These are phyloP conservation scores for Chytriomyces hyalinus DNA, from an alignment of 192 early-diverging fungal species.

Conservation along the genomic window DNA sequence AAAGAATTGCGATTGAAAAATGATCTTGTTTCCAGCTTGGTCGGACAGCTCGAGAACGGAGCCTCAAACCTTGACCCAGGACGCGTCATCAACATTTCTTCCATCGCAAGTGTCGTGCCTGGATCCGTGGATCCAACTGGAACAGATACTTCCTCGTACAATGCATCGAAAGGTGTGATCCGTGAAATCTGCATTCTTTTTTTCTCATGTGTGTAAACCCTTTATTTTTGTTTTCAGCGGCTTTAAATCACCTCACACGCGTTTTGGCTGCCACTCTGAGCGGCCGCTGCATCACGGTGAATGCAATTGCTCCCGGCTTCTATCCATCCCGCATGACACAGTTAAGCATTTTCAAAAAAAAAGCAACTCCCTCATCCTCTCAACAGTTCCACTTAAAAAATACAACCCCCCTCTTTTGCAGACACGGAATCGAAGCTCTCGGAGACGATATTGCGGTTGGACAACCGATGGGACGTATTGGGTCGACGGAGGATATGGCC, in stretches of 20 bases:
- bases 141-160: slow-evolving; percentile 54
- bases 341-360: slow-evolving; percentile 60
- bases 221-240: slow-evolving; percentile 34
- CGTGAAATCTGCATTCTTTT: slow-evolving; percentile 5
- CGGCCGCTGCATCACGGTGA: slow-evolving; percentile 45
- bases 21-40: slow-evolving; percentile 25
- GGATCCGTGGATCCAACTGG: slow-evolving; percentile 45
- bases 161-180: slow-evolving; percentile 3
- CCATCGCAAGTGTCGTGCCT: slow-evolving; percentile 47
- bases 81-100: slow-evolving; percentile 86
- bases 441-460: slow-evolving; percentile 1
- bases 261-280: slow-evolving; percentile 47
- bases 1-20: too few species aligned
- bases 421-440: slow-evolving; percentile 23
- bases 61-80: slow-evolving; percentile 62
- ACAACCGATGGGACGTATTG: slow-evolving; percentile 78
- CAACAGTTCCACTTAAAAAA: slow-evolving; percentile 62
- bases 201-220: not conserved
- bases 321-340: slow-evolving; percentile 58
- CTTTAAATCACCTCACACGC: slow-evolving; percentile 62
- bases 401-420: not conserved
- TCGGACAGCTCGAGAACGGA: slow-evolving; percentile 71
- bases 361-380: too few species aligned
- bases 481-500: slow-evolving; percentile 83
- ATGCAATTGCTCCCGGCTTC: slow-evolving; percentile 60